A percentile compares a stretch with the other conserved stretches of the same genome.
phyloP scores from a whole-genome alignment of 371 early-diverging fungal species.

The Mortierella sp. region DNA sequence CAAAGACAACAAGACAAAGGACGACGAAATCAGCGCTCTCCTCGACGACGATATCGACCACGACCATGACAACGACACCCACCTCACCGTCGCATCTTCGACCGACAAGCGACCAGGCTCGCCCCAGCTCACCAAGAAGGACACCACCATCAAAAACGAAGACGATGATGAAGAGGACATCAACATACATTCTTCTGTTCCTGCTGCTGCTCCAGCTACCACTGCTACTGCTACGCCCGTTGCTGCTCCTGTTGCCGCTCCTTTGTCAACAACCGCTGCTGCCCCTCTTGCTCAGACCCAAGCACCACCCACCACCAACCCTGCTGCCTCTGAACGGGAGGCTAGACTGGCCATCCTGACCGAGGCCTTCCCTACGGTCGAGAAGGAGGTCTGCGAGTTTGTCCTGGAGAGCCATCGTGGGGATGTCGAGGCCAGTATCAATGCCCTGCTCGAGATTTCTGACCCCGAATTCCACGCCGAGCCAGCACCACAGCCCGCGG shows the following conservation, averaged over 20 bases:
- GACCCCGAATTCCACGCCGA: constrained; percentile 52
- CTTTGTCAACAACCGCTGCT: background rate
- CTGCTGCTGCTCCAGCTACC: background rate
- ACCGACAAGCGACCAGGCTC: constrained; percentile 26
- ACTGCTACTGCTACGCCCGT: constrained; percentile 9
- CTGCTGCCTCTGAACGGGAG: constrained; percentile 36
- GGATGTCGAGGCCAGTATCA: constrained; percentile 54
- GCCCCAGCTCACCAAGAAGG: constrained; percentile 20
- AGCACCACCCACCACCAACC: constrained; percentile 8
- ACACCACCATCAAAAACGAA: background rate
- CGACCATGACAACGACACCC: constrained; percentile 7
- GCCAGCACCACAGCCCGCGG: constrained; percentile 20
- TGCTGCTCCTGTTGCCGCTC: background rate
- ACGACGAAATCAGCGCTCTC: constrained; percentile 15
- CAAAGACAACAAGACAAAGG: constrained; percentile 8
- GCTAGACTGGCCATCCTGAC: constrained; percentile 49
- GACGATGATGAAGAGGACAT: constrained; percentile 25
- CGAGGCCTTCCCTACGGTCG: constrained; percentile 54
- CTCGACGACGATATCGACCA: constrained; percentile 29
- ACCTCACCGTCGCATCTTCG: background rate
- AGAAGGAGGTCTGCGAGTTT: constrained; percentile 56
- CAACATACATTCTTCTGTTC: constrained; percentile 4
- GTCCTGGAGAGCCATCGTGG: constrained; percentile 56
- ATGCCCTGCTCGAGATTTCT: constrained; percentile 54
- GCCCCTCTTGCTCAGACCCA: constrained; percentile 6